Evolutionary conservation across 495 filamentous ascomycete genomes (phyloP).

Genomic region (Jackrogersella multiformis): DNA sequence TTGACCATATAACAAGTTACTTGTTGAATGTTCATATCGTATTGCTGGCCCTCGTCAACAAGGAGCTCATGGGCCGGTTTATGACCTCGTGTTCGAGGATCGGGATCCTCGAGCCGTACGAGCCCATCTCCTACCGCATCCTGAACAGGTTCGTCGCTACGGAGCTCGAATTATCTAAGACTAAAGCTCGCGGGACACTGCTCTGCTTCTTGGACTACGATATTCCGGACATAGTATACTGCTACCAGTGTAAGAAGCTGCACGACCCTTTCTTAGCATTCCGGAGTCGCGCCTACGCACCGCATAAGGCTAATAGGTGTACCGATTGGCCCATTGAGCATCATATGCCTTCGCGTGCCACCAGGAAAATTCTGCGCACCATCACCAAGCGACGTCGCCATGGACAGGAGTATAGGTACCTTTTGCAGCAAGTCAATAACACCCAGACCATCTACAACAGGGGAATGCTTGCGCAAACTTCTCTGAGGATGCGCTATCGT

Average conservation of each 20-base stretch:
- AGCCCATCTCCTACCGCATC: constrained; percentile 7
- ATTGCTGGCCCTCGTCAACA: constrained; percentile 35
- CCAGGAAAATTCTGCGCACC: constrained; percentile 33
- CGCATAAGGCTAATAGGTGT: constrained; percentile 21
- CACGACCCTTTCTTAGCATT: constrained; percentile 35
- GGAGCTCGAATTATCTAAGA: constrained; percentile 15
- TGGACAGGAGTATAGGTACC: constrained; percentile 28
- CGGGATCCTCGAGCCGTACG: neutral
- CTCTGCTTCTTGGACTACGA: constrained; percentile 37
- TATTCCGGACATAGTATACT: constrained; percentile 31
- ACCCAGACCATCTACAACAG: constrained; percentile 29
- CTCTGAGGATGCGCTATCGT: constrained; percentile 31
- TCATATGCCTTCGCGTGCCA: constrained; percentile 38
- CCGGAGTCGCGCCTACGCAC: constrained; percentile 25
- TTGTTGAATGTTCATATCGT: constrained; percentile 17
- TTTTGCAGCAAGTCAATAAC: constrained; percentile 36
- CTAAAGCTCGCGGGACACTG: constrained; percentile 24
- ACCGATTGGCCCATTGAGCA: constrained; percentile 35
- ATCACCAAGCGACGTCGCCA: constrained; percentile 39
- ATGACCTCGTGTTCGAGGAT: constrained; percentile 12
- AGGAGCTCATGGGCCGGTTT: constrained; percentile 35
- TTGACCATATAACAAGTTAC: constrained; percentile 32
- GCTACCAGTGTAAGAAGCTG: constrained; percentile 37
- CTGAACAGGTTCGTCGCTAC: constrained; percentile 24
- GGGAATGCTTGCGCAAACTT: constrained; percentile 25